Conservation (phyloP, 805 yeast genomes). For the Starmerella gropengiesseri region DNA sequence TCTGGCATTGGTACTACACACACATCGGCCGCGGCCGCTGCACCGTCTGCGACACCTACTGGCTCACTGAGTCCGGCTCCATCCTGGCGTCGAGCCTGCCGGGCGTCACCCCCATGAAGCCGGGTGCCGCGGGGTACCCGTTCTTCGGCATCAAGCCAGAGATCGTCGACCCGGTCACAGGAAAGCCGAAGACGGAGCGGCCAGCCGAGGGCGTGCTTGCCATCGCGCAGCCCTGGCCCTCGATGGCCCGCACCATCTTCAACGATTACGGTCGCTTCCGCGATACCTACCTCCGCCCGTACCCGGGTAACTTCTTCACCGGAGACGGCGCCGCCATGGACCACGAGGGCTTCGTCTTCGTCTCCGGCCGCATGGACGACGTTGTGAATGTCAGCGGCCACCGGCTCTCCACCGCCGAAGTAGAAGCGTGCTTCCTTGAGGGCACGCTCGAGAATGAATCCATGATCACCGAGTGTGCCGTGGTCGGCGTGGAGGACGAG, state of each 20-base stretch:
- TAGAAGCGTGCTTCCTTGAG: conserved; percentile 60
- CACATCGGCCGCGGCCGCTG: conserved; percentile 82
- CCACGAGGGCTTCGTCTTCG: conserved; percentile 93
- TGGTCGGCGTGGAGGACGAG: conserved; percentile 88
- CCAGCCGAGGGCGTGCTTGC: conserved; percentile 96
- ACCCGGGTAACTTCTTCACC: conserved; percentile 87
- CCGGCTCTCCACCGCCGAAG: conserved; percentile 95
- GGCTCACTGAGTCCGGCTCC: conserved; percentile 98
- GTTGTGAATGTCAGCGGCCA: conserved; percentile 98
- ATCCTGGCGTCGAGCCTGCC: conserved; percentile 91
- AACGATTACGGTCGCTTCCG: conserved; percentile 75
- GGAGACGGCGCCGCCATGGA: conserved; percentile 99
- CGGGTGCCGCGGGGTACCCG: conserved; percentile 94
- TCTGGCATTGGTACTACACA: conserved; percentile 97
- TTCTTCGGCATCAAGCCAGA: conserved; percentile 89
- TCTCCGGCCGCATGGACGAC: conserved; percentile 96
- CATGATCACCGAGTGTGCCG: conserved; percentile 88
- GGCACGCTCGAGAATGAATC: conserved; percentile 53
- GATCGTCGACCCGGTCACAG: conserved; percentile 87
- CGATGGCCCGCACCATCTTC: conserved; percentile 95
- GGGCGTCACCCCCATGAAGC: conserved; percentile 89
- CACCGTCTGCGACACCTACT: conserved; percentile 90
- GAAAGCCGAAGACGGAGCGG: conserved; percentile 70
- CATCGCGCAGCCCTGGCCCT: conserved; percentile 86
- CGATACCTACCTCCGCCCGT: conserved; percentile 87